Conservation (phyloP, 2,329 filamentous ascomycete species). For the Diaporthe longicolla region DNA sequence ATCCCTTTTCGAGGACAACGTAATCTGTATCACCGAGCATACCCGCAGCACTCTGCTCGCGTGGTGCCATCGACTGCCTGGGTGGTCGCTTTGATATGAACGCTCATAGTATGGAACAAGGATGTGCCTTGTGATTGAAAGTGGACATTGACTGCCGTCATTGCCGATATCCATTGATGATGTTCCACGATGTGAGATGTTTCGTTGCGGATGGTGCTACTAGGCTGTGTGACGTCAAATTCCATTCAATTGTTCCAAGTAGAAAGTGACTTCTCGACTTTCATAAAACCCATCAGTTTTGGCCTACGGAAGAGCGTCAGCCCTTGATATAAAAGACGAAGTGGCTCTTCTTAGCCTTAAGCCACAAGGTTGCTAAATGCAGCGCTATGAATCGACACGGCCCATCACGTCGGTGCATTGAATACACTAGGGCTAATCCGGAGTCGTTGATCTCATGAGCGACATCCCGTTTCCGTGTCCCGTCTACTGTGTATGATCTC, state of each 20-base stretch:
- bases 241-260: too few species aligned
- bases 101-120: too few species aligned
- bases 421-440: constrained; percentile 8
- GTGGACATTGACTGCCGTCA: not conserved
- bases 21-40: too few species aligned
- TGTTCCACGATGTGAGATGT: not conserved
- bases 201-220: not conserved
- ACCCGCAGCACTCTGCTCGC: too few species aligned
- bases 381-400: not conserved
- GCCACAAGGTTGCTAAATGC: constrained; percentile 1
- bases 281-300: not conserved
- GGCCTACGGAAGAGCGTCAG: not conserved
- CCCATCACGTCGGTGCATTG: not conserved
- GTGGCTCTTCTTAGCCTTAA: not conserved
- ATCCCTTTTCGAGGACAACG: too few species aligned
- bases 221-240: constrained; percentile 10
- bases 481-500: not conserved
- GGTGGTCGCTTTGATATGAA: too few species aligned
- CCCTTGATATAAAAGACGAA: not conserved
- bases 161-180: not conserved
- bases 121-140: too few species aligned
- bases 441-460: constrained; percentile 23
- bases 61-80: too few species aligned
- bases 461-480: not conserved
- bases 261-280: not conserved